phyloP scores from a whole-genome alignment of 306 rosid species.

The Rubus idaeus region DNA sequence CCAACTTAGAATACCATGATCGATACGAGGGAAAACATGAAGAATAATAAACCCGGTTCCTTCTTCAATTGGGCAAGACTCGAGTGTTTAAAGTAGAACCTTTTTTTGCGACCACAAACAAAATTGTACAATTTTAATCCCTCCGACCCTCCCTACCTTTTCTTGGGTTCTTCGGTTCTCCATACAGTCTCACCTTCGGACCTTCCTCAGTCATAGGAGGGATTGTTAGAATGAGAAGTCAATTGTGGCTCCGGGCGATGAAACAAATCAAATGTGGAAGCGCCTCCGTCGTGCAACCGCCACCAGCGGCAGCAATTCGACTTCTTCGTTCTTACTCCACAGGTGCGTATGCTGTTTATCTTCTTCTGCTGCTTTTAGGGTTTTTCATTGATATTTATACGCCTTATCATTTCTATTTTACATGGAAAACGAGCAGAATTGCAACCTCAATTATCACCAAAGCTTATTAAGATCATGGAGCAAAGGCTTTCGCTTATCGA shows the following conservation, averaged over 20 bases:
- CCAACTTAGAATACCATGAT: no score
- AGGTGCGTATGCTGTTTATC: slow-evolving; percentile 25
- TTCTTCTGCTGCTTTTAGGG: not conserved
- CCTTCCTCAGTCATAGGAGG: no score
- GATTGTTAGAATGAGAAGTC: not conserved
- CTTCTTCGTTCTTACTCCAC: slow-evolving; percentile 43
- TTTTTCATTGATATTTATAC: not conserved
- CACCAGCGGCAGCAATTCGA: not conserved
- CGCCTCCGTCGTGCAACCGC: not conserved
- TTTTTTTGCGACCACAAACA: no score
- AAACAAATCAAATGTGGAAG: not conserved
- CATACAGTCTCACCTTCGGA: no score
- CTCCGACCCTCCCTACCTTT: no score
- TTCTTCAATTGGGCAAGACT: no score
- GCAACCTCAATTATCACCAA: slow-evolving; percentile 52
- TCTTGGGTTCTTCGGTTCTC: no score
- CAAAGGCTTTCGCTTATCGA: slow-evolving; percentile 66
- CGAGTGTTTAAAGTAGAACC: no score
- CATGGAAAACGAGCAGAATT: slow-evolving; percentile 33
- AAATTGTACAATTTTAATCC: no score
- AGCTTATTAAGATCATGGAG: slow-evolving; percentile 73
- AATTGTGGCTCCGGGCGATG: not conserved
- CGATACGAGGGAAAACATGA: no score
- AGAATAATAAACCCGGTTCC: no score
- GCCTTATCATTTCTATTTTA: not conserved